Percentiles rank a stretch among this genome's conserved stretches.
These are phyloP conservation scores for Eucalyptus marginata DNA, from an alignment of 345 rosid genomes.

Conservation along the genomic window DNA sequence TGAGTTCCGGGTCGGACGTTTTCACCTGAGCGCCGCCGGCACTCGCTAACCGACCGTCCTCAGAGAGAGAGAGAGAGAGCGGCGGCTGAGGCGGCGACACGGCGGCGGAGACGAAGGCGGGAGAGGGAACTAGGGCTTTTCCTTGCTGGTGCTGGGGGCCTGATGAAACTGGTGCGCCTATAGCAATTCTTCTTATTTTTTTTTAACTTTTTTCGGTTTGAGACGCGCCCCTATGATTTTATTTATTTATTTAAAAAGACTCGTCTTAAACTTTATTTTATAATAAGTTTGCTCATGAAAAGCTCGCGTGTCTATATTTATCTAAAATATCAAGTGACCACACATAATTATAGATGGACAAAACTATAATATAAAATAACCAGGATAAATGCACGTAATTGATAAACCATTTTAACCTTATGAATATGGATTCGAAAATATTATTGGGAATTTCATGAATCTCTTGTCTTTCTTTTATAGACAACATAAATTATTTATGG, in stretches of 20 bases:
- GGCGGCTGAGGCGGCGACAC: background rate
- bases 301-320: too few species aligned
- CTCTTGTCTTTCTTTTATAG: accelerated
- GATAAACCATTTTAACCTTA: accelerated
- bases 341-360: background rate
- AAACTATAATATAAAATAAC: too few species aligned
- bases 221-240: background rate
- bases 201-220: background rate
- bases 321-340: background rate
- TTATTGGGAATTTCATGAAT: too few species aligned
- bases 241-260: background rate
- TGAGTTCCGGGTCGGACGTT: background rate
- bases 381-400: accelerated
- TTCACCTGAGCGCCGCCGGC: background rate
- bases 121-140: background rate
- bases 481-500: accelerated
- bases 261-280: background rate
- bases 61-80: background rate
- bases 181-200: background rate
- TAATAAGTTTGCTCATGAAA: background rate
- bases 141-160: background rate
- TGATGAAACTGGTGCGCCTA: background rate
- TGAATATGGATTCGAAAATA: accelerated
- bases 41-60: background rate
- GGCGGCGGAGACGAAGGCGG: background rate